Evolutionary conservation across 345 rosid genomes (phyloP).

Genomic region (Hypericum perforatum): DNA sequence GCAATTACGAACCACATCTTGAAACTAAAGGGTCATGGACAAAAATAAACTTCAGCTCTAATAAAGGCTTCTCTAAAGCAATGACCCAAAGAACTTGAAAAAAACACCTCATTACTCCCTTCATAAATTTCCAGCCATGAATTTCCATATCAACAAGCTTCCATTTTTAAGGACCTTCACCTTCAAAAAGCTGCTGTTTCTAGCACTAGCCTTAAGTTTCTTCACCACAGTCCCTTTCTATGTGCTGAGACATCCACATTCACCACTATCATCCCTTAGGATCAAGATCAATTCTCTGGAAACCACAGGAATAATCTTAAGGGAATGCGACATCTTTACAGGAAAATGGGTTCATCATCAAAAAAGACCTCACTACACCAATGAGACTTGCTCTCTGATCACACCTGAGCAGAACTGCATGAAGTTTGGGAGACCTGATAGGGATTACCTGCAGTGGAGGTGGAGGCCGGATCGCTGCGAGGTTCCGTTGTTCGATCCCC

Average conservation of each 20-base stretch:
- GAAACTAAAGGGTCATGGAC: too few relatives aligned
- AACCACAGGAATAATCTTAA: conserved; percentile 3
- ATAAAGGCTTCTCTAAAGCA: too few relatives aligned
- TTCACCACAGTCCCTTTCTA: conserved; percentile 17
- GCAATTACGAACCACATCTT: too few relatives aligned
- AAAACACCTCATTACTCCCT: too few relatives aligned
- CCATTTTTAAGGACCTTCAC: too few relatives aligned
- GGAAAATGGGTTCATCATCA: conserved; percentile 33
- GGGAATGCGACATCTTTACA: conserved; percentile 25
- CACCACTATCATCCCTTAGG: conserved; percentile 4
- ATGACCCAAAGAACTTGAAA: too few relatives aligned
- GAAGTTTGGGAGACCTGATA: conserved; percentile 35
- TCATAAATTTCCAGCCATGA: too few relatives aligned
- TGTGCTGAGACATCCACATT: not conserved
- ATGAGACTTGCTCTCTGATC: conserved; percentile 25
- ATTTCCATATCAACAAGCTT: too few relatives aligned
- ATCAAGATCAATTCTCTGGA: not conserved
- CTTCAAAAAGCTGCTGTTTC: conserved; percentile 4
- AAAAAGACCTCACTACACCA: conserved; percentile 23
- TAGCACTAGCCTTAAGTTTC: conserved; percentile 10
- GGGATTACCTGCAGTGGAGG: conserved; percentile 31
- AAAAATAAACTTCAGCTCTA: too few relatives aligned
- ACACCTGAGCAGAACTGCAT: conserved; percentile 40
- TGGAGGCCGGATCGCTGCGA: conserved; percentile 37
- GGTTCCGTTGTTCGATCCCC: conserved; percentile 27